Base-by-base conservation (phyloP, 768 basidiomycete species). In the Boletus rex-veris region DNA sequence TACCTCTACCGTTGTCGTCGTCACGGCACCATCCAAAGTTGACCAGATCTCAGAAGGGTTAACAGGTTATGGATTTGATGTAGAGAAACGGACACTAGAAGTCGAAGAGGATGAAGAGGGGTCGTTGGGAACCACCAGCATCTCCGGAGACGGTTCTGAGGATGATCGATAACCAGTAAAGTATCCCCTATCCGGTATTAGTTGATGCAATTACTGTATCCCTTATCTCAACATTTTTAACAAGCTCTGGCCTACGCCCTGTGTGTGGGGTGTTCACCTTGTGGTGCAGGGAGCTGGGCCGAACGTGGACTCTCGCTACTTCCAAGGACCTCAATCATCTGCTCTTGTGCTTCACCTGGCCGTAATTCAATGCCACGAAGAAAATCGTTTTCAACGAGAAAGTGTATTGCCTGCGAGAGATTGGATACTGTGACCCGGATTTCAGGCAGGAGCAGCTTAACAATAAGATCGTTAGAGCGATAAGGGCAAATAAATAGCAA, bases 351-450 rank as follows among this genome's bases (percentile, higher is more conserved):
- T 67, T 92, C 83, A 0, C 95, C 95, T 15, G 90, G 87, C 42
- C 77, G 80, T 26, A 88, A 69, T 69, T 97, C 95, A 2, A 96
- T 91, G 30, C 80, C 81, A 42, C 77, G 74, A 35, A 98, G 72
- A 71, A 95, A 92, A 64, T 93, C 85, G 58, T 98, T 97, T 56
- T 90, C 88, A 1, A 91, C 92, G 16, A 96, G 70, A 70, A 97
- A 98, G 30, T 80, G 84, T 58, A 97, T 90, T 5, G 90, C 92
- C 68, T 98, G 95, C 0, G 93, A 93, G 5, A 98, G 77, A 69
- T 94, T 94, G 2, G 92, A 95, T 5, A 94, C 80, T 0, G 94
- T 95, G 58, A 90, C 78, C 28, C 87, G 83, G 37, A 96, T 93
- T 66, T 96, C 93, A 12, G 88, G 90, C 18, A 87, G 74, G 5